Evolutionary conservation across 257 asterid genomes (phyloP).

Genomic region (Penstemon newberryi): DNA sequence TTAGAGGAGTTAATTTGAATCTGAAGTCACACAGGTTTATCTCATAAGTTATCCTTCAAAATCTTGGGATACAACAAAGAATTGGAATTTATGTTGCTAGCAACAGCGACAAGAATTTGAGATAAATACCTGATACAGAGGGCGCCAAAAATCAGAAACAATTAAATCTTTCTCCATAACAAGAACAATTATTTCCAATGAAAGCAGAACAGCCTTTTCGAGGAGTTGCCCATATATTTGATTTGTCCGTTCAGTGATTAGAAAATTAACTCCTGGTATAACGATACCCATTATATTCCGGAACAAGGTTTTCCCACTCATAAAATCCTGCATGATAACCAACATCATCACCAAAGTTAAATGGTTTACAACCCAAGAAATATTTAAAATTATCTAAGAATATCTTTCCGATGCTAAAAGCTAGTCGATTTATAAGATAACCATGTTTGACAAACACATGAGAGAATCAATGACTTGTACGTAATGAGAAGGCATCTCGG

Average conservation of each 20-base stretch:
- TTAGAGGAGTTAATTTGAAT: constrained; percentile 11
- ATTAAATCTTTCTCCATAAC: constrained; percentile 74
- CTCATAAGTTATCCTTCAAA: constrained; percentile 13
- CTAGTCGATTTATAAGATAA: not conserved
- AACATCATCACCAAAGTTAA: constrained; percentile 21
- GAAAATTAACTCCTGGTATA: constrained; percentile 73
- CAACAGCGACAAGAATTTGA: constrained; percentile 1
- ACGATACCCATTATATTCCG: constrained; percentile 82
- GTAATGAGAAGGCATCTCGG: not conserved
- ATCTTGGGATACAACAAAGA: constrained; percentile 13
- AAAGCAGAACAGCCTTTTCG: constrained; percentile 77
- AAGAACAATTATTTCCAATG: constrained; percentile 78
- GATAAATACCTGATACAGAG: constrained; percentile 69
- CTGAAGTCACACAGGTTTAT: constrained; percentile 3
- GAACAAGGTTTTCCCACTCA: constrained; percentile 88
- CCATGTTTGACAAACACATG: not conserved
- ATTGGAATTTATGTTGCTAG: constrained; percentile 17
- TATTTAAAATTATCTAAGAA: constrained; percentile 9
- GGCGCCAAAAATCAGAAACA: constrained; percentile 90
- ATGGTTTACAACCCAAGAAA: constrained; percentile 4
- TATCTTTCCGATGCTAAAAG: constrained; percentile 17
- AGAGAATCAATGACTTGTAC: constrained; percentile 8
- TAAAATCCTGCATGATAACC: constrained; percentile 72
- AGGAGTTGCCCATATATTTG: constrained; percentile 80
- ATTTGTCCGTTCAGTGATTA: constrained; percentile 63